Percentiles rank a stretch among this genome's conserved stretches.
These are phyloP conservation scores for Trichosporon faecale DNA, from an alignment of 1,284 basidiomycete genomes.

Conservation along the genomic window DNA sequence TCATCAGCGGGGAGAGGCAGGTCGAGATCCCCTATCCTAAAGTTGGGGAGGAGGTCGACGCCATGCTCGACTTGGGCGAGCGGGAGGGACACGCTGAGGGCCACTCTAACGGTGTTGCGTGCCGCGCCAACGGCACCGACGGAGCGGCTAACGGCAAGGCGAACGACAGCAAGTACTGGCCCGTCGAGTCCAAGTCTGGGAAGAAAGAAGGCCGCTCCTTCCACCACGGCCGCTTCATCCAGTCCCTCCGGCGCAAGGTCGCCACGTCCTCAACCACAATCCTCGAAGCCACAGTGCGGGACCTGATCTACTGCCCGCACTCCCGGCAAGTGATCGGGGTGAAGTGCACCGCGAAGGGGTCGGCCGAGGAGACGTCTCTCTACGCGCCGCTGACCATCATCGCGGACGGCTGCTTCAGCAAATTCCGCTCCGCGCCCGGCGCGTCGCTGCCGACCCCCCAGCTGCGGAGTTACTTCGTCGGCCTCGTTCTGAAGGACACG, in stretches of 20 bases:
- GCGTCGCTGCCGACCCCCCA: constrained; percentile 53
- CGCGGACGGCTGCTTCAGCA: constrained; percentile 93
- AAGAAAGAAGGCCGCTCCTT: constrained; percentile 68
- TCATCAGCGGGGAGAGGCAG: constrained; percentile 58
- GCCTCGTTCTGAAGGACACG: constrained; percentile 71
- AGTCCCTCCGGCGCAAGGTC: constrained; percentile 68
- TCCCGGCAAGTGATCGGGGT: constrained; percentile 64
- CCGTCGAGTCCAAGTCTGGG: constrained; percentile 38
- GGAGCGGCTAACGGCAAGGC: constrained; percentile 11
- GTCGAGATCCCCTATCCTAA: constrained; percentile 81
- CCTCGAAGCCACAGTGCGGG: constrained; percentile 71
- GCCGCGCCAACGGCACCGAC: constrained; percentile 7
- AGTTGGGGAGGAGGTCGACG: constrained; percentile 44
- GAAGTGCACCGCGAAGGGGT: constrained; percentile 55
- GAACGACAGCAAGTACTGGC: constrained; percentile 28
- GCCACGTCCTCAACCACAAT: constrained; percentile 45
- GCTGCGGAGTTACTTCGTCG: constrained; percentile 76
- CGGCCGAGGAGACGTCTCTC: constrained; percentile 38
- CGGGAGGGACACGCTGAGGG: constrained; percentile 1
- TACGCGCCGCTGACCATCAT: constrained; percentile 78
- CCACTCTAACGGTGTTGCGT: constrained; percentile 17
- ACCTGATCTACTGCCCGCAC: constrained; percentile 63
- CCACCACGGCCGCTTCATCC: constrained; percentile 92
- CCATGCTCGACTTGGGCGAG: constrained; percentile 10
- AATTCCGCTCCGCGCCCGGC: constrained; percentile 59